phyloP scores from a whole-genome alignment of 371 early-diverging fungal genomes.

The Vairimorpha necatrix region DNA sequence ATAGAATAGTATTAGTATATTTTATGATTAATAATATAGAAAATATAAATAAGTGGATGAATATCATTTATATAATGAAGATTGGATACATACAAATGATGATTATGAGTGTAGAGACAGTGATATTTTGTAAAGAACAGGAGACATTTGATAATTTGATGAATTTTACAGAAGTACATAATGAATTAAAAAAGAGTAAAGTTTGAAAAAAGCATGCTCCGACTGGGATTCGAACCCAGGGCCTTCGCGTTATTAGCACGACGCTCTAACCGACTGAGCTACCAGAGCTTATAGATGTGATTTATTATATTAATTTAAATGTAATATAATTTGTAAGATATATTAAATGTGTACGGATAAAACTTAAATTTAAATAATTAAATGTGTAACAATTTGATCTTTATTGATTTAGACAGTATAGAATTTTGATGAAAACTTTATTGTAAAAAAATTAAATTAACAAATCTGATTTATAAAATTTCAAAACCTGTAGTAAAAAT shows the following conservation, averaged over 20 bases:
- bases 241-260: slow-evolving; percentile 12
- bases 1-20: neutral
- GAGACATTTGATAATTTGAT: slow-evolving; percentile 4
- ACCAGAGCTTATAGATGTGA: neutral
- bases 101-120: neutral
- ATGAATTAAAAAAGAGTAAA: neutral
- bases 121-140: slow-evolving; percentile 9
- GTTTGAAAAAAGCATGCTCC: slow-evolving; percentile 3
- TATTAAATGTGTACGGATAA: too few species aligned
- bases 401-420: too few species aligned
- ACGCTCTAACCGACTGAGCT: slow-evolving; percentile 3
- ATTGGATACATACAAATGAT: neutral
- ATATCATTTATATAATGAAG: neutral
- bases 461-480: too few species aligned
- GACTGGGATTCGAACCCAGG: slow-evolving; percentile 9
- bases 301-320: too few species aligned
- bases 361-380: too few species aligned
- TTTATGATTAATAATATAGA: neutral
- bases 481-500: too few species aligned
- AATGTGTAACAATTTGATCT: too few species aligned
- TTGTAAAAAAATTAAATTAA: too few species aligned
- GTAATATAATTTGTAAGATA: too few species aligned
- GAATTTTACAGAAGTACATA: neutral
- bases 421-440: too few species aligned
- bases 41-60: neutral